These are phyloP conservation scores for Coemansia sp. DNA, from an alignment of 192 early-diverging fungal genomes.

Conservation along the genomic window DNA sequence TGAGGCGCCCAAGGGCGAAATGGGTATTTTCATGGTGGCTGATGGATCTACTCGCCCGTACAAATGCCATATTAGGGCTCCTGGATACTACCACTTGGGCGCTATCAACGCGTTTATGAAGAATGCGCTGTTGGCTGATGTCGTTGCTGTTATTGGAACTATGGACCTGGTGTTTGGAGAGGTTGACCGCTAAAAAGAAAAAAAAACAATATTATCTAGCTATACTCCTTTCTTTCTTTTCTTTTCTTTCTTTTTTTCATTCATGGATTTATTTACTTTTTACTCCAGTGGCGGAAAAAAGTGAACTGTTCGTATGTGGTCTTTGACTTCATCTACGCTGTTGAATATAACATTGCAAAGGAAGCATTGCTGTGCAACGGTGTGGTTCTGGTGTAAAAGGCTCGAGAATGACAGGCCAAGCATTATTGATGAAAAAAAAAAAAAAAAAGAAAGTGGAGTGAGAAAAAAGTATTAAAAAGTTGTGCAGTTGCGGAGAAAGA, in stretches of 20 bases:
- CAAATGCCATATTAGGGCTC: conserved; percentile 96
- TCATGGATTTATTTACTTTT: neutral
- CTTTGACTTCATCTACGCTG: conserved; percentile 30
- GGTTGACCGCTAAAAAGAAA: conserved; percentile 71
- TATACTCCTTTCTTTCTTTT: neutral
- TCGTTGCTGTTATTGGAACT: conserved; percentile 96
- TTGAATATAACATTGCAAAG: conserved; percentile 27
- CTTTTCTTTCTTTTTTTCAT: neutral
- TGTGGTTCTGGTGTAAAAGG: neutral
- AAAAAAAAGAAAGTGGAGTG: neutral
- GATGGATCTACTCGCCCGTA: conserved; percentile 95
- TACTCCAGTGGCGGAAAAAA: conserved; percentile 31
- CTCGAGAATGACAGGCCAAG: neutral
- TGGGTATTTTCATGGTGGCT: conserved; percentile 92
- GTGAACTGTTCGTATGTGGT: conserved; percentile 31
- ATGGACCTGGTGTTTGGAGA: conserved; percentile 99
- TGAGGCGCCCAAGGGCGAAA: conserved; percentile 99
- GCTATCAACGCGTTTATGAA: conserved; percentile 88
- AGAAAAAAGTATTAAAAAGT: neutral
- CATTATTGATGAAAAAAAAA: neutral
- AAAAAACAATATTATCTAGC: no score
- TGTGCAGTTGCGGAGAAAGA: neutral
- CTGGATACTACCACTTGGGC: conserved; percentile 92
- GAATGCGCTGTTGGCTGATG: conserved; percentile 92
- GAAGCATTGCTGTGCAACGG: conserved; percentile 32